These are phyloP conservation scores for Leptomonas pyrrhocoris DNA, from an alignment of 208 protist species.

Conservation along the genomic window DNA sequence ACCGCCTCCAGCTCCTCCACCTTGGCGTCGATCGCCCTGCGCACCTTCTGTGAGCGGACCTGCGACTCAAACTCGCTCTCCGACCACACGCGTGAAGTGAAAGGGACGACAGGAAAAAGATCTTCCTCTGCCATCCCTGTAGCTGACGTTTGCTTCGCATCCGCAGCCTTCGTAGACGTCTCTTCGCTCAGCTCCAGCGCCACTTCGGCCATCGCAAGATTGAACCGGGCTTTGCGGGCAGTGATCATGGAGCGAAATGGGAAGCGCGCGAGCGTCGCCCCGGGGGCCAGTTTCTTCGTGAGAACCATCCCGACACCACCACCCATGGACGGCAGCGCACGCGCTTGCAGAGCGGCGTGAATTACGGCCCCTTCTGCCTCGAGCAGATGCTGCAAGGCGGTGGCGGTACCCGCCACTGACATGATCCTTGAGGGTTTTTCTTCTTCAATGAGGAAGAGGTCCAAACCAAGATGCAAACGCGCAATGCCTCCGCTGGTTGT, in stretches of 20 bases:
- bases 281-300: conserved; percentile 30
- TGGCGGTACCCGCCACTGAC: conserved; percentile 22
- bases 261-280: conserved; percentile 55
- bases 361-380: conserved; percentile 67
- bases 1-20: conserved; percentile 37
- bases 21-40: conserved; percentile 26
- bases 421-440: neutral
- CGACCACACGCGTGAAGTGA: conserved; percentile 31
- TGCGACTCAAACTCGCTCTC: conserved; percentile 27
- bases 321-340: conserved; percentile 74
- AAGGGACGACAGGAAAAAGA: conserved; percentile 22
- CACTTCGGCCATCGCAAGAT: conserved; percentile 69
- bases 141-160: no score
- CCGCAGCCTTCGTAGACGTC: neutral
- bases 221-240: conserved; percentile 57
- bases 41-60: conserved; percentile 20
- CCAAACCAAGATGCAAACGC: no score
- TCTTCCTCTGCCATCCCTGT: neutral
- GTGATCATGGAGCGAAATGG: conserved; percentile 80
- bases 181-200: conserved; percentile 24
- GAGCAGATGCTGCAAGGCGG: conserved; percentile 51
- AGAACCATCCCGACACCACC: conserved; percentile 82
- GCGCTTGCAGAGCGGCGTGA: conserved; percentile 49
- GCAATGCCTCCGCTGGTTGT: no score
- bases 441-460: no score